Percentiles rank a stretch among this genome's conserved stretches.
phyloP scores from a whole-genome alignment of 2,329 filamentous ascomycete genomes.

The Hyphodiscus sp. region DNA sequence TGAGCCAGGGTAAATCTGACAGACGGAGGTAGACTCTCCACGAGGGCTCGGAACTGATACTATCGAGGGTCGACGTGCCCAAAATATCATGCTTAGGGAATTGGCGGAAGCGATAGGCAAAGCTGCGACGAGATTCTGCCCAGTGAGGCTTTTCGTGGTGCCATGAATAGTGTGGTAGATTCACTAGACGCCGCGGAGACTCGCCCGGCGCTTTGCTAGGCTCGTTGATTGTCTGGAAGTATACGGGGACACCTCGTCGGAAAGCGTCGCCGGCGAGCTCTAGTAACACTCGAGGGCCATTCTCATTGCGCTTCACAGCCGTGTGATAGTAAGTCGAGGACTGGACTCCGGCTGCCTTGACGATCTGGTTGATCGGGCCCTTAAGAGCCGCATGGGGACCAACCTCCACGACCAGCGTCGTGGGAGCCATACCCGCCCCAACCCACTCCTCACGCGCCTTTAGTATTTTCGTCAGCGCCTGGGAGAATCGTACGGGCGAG shows the following conservation, averaged over 20 bases:
- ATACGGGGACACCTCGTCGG: too few relatives aligned
- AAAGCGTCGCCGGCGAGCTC: not conserved
- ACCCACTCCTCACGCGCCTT: too few relatives aligned
- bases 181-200: too few relatives aligned
- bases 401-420: too few relatives aligned
- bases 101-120: not conserved
- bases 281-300: conserved; percentile 1
- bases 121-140: not conserved
- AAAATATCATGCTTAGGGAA: not conserved
- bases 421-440: too few relatives aligned
- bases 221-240: not conserved
- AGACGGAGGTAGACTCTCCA: not conserved
- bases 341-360: not conserved
- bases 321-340: too few relatives aligned
- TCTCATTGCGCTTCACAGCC: conserved; percentile 1
- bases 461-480: not conserved
- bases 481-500: conserved; percentile 35
- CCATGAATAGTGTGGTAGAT: not conserved
- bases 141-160: not conserved
- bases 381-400: too few relatives aligned
- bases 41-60: too few relatives aligned
- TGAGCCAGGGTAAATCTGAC: not conserved
- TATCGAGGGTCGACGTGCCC: too few relatives aligned
- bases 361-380: not conserved
- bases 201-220: too few relatives aligned